phyloP scores from a whole-genome alignment of 371 early-diverging fungal genomes.

The Apophysomyces sp. region DNA sequence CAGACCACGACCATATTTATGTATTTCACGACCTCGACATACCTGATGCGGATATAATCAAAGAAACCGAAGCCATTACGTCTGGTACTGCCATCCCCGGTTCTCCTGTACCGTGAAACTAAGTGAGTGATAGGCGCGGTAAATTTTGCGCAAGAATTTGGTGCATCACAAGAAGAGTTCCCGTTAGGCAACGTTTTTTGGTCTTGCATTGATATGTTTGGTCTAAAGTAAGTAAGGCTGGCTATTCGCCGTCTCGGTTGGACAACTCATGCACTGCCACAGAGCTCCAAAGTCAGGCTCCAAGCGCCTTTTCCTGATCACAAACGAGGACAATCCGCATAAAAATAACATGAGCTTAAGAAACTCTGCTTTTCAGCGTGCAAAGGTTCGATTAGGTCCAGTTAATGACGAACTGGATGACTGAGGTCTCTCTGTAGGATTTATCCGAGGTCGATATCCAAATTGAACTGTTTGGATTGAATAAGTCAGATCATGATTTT shows the following conservation, averaged over 20 bases:
- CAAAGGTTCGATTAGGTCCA: conserved; percentile 29
- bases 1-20: conserved; percentile 57
- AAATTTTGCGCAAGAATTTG: conserved; percentile 49
- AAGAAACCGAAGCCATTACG: conserved; percentile 56
- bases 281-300: conserved; percentile 46
- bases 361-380: conserved; percentile 56
- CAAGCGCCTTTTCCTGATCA: conserved; percentile 68
- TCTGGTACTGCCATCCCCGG: conserved; percentile 36
- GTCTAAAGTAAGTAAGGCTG: conserved; percentile 39
- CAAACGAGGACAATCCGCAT: conserved; percentile 68
- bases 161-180: conserved; percentile 46
- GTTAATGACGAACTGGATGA: not conserved
- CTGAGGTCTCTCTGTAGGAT: conserved; percentile 30
- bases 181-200: conserved; percentile 65
- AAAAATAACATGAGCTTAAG: conserved; percentile 37
- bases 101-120: too few species aligned
- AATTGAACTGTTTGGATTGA: conserved; percentile 59
- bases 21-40: conserved; percentile 61
- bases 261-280: not conserved
- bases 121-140: conserved; percentile 8
- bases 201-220: conserved; percentile 60
- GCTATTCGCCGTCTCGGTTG: too few species aligned
- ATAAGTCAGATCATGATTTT: conserved; percentile 43
- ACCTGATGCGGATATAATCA: conserved; percentile 61
- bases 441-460: conserved; percentile 50